Base-by-base conservation (phyloP, 2,329 filamentous ascomycete species). In the Colletotrichum plurivorum region DNA sequence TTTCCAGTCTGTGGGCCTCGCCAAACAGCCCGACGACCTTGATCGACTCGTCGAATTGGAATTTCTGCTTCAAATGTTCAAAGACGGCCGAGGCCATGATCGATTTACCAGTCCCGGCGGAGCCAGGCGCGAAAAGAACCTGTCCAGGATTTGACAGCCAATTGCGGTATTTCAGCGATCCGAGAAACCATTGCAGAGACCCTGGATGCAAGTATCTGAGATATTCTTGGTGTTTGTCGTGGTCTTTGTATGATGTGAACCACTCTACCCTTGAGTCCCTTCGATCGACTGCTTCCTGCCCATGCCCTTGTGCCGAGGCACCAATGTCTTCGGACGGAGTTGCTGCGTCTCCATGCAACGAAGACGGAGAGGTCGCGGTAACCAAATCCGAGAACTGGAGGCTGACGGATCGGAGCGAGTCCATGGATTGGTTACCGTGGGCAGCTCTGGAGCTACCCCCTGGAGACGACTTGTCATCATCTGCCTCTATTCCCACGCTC, bases 381-480 rank as follows among this genome's bases (percentile, higher is more conserved):
- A 31, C 27, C 6, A 8, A 2, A 31, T 31, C 16, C 36, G 36
- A 56, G 36, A 56, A 22, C 16, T 27, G 7, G 8, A 56, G 18
- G 39, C 53, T 56, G 36, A 43, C 39, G 18, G 53, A 56, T 15
- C 39, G 9, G 13, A 56, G 36, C 8, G 53, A 56, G 10, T 18
- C 18, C 22, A 18, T 13, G 5, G 53, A 56, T 6, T 20, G 53
- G n/a, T 16, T n/a, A 25, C 53, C 53, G 6, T 56, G n/a, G 8
- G 53, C 53, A 43, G 53, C 53, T 43, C 18, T 15, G n/a, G 53
- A 56, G 53, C 36, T 56, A 12, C 18, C n/a, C 25, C 15, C 36
- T 16, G 10, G n/a, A 45, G 20, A 22, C 12, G 53, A 53, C 10
- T 18, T 45, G 6, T 58, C 31, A 9, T 58, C 31, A 9, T 65